Evolutionary conservation across 140 eudicot species (phyloP).

Genomic region (Senecio squalidus): DNA sequence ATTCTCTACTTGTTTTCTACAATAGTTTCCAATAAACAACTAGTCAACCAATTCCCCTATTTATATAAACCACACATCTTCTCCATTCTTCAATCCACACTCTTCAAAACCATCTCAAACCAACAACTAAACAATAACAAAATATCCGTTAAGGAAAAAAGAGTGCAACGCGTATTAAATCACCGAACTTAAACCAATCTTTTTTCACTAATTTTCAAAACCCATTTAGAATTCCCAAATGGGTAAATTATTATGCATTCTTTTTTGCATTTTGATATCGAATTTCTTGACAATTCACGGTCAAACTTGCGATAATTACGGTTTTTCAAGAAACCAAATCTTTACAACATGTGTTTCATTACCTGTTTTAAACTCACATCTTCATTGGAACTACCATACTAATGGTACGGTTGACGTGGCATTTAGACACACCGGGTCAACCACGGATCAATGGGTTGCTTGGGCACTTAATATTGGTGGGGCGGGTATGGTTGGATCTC

Average conservation of each 20-base stretch:
- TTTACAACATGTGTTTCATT: constrained; percentile 45
- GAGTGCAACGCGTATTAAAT: not conserved
- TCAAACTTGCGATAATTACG: constrained; percentile 31
- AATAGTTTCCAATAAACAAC: not conserved
- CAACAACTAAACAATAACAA: not conserved
- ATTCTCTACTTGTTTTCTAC: constrained; percentile 1
- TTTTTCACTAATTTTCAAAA: not conserved
- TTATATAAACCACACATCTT: constrained; percentile 12
- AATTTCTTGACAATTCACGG: constrained; percentile 21
- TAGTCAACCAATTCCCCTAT: constrained; percentile 16
- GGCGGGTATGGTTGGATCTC: constrained; percentile 52
- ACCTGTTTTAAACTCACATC: constrained; percentile 49
- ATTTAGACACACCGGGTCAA: constrained; percentile 44
- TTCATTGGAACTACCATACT: constrained; percentile 64
- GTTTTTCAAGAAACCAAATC: constrained; percentile 33
- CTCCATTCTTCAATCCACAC: constrained; percentile 13
- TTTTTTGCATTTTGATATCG: constrained; percentile 19
- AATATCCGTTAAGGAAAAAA: not conserved
- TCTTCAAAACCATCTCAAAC: constrained; percentile 2
- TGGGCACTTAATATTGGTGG: constrained; percentile 56
- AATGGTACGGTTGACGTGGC: constrained; percentile 67
- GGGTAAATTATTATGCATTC: constrained; percentile 17
- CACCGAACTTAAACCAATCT: not conserved
- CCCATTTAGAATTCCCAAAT: constrained; percentile 14
- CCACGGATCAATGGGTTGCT: constrained; percentile 58